Conservation (phyloP, 768 basidiomycete genomes). For the Exidia glandulosa region DNA sequence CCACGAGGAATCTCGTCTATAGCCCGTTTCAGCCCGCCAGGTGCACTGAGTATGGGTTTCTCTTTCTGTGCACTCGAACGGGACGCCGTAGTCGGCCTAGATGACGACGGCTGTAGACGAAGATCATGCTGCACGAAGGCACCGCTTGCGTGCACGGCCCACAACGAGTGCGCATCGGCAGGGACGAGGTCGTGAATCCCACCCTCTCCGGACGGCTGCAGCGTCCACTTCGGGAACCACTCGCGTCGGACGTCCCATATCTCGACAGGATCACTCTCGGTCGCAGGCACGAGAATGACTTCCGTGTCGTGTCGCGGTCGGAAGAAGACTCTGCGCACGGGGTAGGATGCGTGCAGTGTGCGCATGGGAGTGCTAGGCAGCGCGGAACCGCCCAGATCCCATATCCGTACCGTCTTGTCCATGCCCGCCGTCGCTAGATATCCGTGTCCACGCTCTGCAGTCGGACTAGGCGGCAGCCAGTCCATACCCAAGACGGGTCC, state of each 20-base stretch:
- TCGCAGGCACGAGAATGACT: conserved; percentile 57
- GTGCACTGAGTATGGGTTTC: too few species aligned
- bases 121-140: conserved; percentile 73
- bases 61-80: too few species aligned
- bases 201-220: conserved; percentile 54
- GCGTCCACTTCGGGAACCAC: conserved; percentile 76
- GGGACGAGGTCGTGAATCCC: conserved; percentile 62
- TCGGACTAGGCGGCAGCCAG: conserved; percentile 42
- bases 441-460: conserved; percentile 26
- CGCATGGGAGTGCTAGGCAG: conserved; percentile 57
- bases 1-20: not conserved
- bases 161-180: conserved; percentile 57
- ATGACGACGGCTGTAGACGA: conserved; percentile 5
- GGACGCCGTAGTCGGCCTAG: not conserved
- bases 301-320: conserved; percentile 51
- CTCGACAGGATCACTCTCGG: conserved; percentile 52
- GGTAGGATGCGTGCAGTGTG: conserved; percentile 62
- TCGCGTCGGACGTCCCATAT: conserved; percentile 80
- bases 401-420: conserved; percentile 73
- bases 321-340: conserved; percentile 66
- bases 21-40: not conserved
- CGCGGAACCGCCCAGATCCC: conserved; percentile 48
- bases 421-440: conserved; percentile 76
- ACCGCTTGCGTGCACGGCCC: conserved; percentile 65
- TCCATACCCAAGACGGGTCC: conserved; percentile 63